phyloP scores from a whole-genome alignment of 164 flowering plant genomes.

The Umbellularia californica region DNA sequence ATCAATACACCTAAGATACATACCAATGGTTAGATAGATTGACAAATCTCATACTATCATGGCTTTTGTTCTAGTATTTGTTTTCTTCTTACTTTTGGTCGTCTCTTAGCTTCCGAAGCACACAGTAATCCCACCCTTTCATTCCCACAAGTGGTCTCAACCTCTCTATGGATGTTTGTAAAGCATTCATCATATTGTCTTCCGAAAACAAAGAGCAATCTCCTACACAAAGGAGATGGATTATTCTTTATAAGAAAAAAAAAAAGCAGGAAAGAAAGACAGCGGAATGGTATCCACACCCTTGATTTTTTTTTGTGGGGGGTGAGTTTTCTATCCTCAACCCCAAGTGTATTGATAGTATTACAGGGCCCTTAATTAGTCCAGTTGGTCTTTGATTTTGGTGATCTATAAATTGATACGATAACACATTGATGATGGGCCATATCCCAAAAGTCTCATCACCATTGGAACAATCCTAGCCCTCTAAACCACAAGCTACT shows the following conservation, averaged over 20 bases:
- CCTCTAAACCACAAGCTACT: too few species aligned
- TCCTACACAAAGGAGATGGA: neutral
- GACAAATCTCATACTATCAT: neutral
- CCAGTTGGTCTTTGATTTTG: too few species aligned
- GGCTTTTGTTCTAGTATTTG: neutral
- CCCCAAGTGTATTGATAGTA: too few species aligned
- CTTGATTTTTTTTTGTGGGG: too few species aligned
- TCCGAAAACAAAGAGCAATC: neutral
- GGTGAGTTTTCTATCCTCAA: too few species aligned
- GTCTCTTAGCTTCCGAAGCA: constrained; percentile 64
- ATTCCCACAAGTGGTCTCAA: constrained; percentile 60
- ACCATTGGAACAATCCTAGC: too few species aligned
- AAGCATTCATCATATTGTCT: constrained; percentile 11
- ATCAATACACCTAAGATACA: constrained; percentile 50
- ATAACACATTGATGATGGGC: too few species aligned
- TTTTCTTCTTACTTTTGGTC: constrained; percentile 54
- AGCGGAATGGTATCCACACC: too few species aligned
- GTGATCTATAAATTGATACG: too few species aligned
- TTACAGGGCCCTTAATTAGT: too few species aligned
- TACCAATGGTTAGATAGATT: neutral
- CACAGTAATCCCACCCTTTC: constrained; percentile 72
- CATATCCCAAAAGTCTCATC: too few species aligned
- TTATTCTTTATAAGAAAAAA: neutral
- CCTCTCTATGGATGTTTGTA: constrained; percentile 50
- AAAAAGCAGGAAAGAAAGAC: too few species aligned